phyloP scores from a whole-genome alignment of 805 yeast species.

The Candida silvatica region DNA sequence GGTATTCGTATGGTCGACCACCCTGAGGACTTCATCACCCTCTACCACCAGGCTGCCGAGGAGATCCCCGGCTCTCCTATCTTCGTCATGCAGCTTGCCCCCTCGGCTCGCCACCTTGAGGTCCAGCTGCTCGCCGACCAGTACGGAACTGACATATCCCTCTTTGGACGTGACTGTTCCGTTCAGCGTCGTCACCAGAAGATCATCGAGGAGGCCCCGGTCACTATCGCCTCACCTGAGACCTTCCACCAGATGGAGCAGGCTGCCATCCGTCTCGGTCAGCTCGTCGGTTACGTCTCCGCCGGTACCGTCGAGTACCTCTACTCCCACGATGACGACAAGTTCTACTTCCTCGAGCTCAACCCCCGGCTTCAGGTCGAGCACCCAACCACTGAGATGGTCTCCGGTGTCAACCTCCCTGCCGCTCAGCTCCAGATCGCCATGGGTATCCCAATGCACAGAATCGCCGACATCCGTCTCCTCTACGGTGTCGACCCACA shows the following conservation, averaged over 20 bases:
- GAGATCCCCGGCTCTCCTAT: conserved; percentile 99
- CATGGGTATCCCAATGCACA: conserved; percentile 97
- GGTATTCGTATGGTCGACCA: conserved; percentile 95
- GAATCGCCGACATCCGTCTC: conserved; percentile 86
- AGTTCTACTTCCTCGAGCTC: conserved; percentile 91
- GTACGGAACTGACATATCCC: conserved; percentile 93
- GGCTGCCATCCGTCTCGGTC: conserved; percentile 96
- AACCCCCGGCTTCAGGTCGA: conserved; percentile 99
- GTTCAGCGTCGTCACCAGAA: conserved; percentile 99
- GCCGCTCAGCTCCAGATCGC: conserved; percentile 98
- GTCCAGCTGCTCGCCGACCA: conserved; percentile 97
- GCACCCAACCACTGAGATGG: conserved; percentile 99
- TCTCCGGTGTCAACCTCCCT: conserved; percentile 94
- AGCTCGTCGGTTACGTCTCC: conserved; percentile 94
- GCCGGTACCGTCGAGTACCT: conserved; percentile 99
- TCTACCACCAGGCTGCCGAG: conserved; percentile 89
- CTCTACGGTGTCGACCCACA: conserved; percentile 96
- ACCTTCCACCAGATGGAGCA: conserved; percentile 90
- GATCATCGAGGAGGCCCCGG: conserved; percentile 99
- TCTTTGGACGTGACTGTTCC: conserved; percentile 98
- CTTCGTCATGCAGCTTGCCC: conserved; percentile 95
- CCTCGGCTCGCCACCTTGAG: conserved; percentile 95
- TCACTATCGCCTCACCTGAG: conserved; percentile 79
- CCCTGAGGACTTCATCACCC: conserved; percentile 66
- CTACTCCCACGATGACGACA: conserved; percentile 88